Conservation (phyloP, 1,284 basidiomycete genomes). For the Apiotrichum gamsii region DNA sequence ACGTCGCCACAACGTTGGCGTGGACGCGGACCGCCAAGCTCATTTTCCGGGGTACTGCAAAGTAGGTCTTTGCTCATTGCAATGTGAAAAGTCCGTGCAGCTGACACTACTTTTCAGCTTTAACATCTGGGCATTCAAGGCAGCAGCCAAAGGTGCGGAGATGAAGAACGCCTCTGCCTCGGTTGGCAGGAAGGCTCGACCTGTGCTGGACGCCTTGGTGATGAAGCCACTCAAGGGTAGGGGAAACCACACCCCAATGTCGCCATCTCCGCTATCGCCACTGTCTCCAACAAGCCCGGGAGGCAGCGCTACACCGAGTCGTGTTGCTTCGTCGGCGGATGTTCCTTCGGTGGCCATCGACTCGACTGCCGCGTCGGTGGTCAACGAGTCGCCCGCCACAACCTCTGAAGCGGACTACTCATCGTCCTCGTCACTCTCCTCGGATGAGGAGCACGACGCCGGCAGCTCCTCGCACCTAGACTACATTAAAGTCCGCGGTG, state of each 20-base stretch:
- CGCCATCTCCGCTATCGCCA: too few relatives aligned
- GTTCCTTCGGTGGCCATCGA: too few relatives aligned
- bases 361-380: background rate
- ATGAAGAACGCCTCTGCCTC: background rate
- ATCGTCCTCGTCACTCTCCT: background rate
- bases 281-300: background rate
- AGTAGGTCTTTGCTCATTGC: constrained; percentile 24
- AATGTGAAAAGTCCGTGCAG: too few relatives aligned
- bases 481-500: constrained; percentile 34
- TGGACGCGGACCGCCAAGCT: constrained; percentile 44
- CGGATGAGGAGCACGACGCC: background rate
- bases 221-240: too few relatives aligned
- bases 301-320: background rate
- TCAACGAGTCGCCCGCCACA: background rate
- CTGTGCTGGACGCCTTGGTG: too few relatives aligned
- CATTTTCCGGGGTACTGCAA: constrained; percentile 44
- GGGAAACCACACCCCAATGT: too few relatives aligned
- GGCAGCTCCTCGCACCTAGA: background rate
- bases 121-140: constrained; percentile 45
- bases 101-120: too few relatives aligned
- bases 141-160: constrained; percentile 22
- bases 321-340: background rate
- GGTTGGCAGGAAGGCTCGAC: too few relatives aligned
- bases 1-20: constrained; percentile 46
- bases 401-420: background rate